Base-by-base conservation (phyloP, 2,329 filamentous ascomycete species). In the Ascochyta pisi region DNA sequence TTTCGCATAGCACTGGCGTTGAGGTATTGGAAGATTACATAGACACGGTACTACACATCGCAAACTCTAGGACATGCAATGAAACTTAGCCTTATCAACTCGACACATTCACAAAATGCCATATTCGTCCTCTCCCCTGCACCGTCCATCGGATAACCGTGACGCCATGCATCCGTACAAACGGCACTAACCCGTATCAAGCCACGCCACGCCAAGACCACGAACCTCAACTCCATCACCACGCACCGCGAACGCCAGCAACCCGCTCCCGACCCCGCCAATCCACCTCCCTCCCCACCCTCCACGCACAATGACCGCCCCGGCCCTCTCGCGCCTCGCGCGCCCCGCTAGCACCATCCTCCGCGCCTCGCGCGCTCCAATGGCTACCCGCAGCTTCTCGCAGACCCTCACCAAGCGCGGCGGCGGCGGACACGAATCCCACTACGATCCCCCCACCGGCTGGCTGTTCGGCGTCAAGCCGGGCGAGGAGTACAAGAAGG, bases 391-490 rank as follows among this genome's bases (percentile, higher is more conserved):
- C 33, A 7, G 15, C 33, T 69, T 74, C 43, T 70, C 71, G 40
- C 57, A 62, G 31, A 62, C 69, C 26, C 48, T 60, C 37, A 40
- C 39, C 45, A 46, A 54, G 41, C 54, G 57, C 22, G 58, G 57
- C 27, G 68, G 61, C n/a, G 37, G 42, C 19, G 65, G 66, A 65
- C 86, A 90, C 80, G 90, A 86, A 70, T 84, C 87, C 66, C 89
- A 92, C 76, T 99, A 92, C 79, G 95, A 99, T 67, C 88, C 93
- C 43, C 94, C 95, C 3, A 85, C 83, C 53, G 95, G 95, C 70
- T 97, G 92, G 91, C 86, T 99, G 70, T 97, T 91, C 78, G 93
- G 93, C 65, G 85, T 97, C 69, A 93, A 92, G 83, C 95, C 95
- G 33, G 93, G 93, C 61, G 91, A 97, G 86, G 96, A 97, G 83